phyloP scores from a whole-genome alignment of 805 yeast genomes.

The Zygotorulaspora danielsina region DNA sequence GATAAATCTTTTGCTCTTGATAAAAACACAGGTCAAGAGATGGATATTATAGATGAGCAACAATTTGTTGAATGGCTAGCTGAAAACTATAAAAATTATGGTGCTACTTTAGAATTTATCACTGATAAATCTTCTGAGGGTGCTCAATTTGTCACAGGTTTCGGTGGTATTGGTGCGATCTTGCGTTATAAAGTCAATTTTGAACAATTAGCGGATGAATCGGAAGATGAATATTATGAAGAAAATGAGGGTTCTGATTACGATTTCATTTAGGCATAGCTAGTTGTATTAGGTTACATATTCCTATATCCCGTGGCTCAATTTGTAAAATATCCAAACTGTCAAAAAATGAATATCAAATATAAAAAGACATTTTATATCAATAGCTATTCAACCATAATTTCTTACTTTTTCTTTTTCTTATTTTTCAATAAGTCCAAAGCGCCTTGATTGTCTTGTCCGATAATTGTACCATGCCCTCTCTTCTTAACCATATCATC shows the following conservation, averaged over 20 bases:
- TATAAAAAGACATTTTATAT: not conserved
- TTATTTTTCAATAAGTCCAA: slow-evolving; percentile 50
- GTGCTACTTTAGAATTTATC: slow-evolving; percentile 94
- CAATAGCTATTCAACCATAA: no score
- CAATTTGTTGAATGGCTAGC: slow-evolving; percentile 96
- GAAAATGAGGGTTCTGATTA: slow-evolving; percentile 48
- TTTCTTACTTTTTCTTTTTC: slow-evolving; percentile 18
- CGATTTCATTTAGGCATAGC: slow-evolving; percentile 33
- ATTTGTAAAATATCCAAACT: slow-evolving; percentile 6
- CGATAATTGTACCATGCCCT: slow-evolving; percentile 65
- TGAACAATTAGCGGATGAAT: slow-evolving; percentile 86
- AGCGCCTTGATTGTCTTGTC: slow-evolving; percentile 65
- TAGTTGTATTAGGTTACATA: not conserved
- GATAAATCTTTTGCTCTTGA: slow-evolving; percentile 76
- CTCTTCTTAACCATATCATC: slow-evolving; percentile 66
- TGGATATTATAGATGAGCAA: slow-evolving; percentile 83
- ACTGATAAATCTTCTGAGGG: slow-evolving; percentile 97
- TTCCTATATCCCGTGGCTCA: slow-evolving; percentile 5
- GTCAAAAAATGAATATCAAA: not conserved
- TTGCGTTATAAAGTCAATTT: slow-evolving; percentile 95
- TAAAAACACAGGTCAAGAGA: slow-evolving; percentile 82
- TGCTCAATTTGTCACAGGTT: slow-evolving; percentile 95
- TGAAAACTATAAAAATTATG: slow-evolving; percentile 88
- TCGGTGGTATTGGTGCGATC: slow-evolving; percentile 98
- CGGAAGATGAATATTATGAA: slow-evolving; percentile 84